A percentile compares a stretch with the other conserved stretches of the same genome.
Evolutionary conservation across 768 basidiomycete genomes (phyloP).

Genomic region (Leccinum disarticulatum): DNA sequence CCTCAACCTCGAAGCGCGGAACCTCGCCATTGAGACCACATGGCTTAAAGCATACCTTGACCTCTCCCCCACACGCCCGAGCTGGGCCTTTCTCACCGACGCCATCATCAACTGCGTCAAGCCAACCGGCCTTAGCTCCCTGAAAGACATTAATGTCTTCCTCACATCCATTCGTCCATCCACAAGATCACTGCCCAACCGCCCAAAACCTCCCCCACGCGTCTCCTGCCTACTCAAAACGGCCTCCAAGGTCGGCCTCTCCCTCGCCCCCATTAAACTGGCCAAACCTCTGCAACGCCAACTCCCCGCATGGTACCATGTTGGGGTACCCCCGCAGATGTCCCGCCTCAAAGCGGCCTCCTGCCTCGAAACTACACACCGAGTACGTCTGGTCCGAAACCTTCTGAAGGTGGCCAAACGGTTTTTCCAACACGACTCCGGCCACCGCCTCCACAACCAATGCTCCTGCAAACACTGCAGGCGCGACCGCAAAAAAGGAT

Average conservation of each 20-base stretch:
- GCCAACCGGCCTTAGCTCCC: background rate
- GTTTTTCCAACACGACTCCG: background rate
- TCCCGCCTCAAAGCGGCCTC: too few species aligned
- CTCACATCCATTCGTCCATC: background rate
- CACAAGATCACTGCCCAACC: background rate
- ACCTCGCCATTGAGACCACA: background rate
- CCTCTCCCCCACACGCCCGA: too few species aligned
- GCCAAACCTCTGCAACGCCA: background rate
- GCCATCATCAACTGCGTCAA: background rate
- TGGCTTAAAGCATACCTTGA: slow-evolving; percentile 36
- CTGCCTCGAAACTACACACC: background rate
- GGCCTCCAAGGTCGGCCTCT: background rate
- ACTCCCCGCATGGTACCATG: background rate
- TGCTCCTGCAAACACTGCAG: background rate
- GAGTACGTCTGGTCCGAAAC: background rate
- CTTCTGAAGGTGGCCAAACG: background rate
- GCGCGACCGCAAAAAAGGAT: background rate
- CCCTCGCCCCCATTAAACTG: background rate
- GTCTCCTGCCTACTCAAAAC: background rate
- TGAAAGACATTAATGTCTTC: background rate
- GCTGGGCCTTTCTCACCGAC: background rate
- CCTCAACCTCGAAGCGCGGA: slow-evolving; percentile 2
- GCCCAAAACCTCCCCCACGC: background rate
- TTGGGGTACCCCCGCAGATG: too few species aligned
- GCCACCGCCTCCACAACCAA: background rate